Evolutionary conservation across 768 basidiomycete genomes (phyloP), one percentile per base, ranked within the genome.

Genomic region (Lactarius quietus): DNA sequence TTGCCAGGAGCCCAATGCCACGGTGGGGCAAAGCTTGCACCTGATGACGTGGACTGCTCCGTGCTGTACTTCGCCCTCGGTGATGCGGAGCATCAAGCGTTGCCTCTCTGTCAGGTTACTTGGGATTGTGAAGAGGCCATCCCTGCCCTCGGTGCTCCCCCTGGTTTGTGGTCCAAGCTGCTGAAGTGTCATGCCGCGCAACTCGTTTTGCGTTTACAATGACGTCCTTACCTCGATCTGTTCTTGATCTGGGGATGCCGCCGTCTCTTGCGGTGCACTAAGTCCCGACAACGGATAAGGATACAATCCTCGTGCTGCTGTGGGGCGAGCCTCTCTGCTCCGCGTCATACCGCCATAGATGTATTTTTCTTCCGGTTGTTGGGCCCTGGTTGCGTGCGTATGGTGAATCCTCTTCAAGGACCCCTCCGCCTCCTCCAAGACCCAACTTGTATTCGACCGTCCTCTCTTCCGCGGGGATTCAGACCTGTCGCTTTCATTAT

Each of bases 281-380:
- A 48, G 51, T 6, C 62, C 62, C 57, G 2, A 0, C 18, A 41
- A 18, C 6, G 4, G 15, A 14, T 26, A 17, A 26, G 51, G 57
- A 29, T 58, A 29, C 23, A 63, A 0, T 35, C 8, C 62, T 0
- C 51, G 43, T 1, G 33, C 33, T 8, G 26, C 48, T 9, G 2
- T 31, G 43, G 35, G 1, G 62, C 55, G 55, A 56, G 62, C 43
- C 28, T 48, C 45, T 51, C 62, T n/a, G 62, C 62, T 51, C 62
- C 12, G 35, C 45, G 35, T 20, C 20, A 18, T 18, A 4, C 55
- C 28, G 18, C n/a, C 35, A 36, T 33, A 23, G 29, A 20, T 57
- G 20, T 33, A 9, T 14, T 3, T 1, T 29, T 18, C 0, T 10
- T 23, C 17, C 0, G 3, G n/a, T 33, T 33, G 33, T 1, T 28